Conservation (phyloP, 352 stramenopile genomes). For the Phytopythium cucurbitacearum region DNA sequence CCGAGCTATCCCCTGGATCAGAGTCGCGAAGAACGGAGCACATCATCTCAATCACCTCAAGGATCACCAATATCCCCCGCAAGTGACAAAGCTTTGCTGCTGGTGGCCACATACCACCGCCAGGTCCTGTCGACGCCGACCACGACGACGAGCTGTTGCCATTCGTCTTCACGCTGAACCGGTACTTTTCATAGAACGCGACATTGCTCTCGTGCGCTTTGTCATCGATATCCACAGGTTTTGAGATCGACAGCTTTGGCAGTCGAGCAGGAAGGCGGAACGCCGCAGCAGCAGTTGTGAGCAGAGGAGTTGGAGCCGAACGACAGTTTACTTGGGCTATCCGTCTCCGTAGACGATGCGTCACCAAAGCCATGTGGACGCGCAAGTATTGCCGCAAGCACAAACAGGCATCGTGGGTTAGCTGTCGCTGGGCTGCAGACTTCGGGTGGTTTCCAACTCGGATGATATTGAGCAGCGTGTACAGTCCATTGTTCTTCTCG, state of each 20-base stretch:
- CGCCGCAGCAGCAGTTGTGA: slow-evolving; percentile 46
- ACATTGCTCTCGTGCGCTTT: slow-evolving; percentile 82
- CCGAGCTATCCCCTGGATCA: slow-evolving; percentile 50
- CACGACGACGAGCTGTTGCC: slow-evolving; percentile 42
- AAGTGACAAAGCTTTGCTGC: slow-evolving; percentile 73
- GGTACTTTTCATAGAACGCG: slow-evolving; percentile 82
- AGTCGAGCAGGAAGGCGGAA: slow-evolving; percentile 63
- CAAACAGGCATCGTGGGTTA: slow-evolving; percentile 81
- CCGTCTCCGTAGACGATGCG: slow-evolving; percentile 60
- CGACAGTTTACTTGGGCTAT: slow-evolving; percentile 56
- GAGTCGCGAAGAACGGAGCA: slow-evolving; percentile 48
- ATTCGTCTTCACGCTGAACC: slow-evolving; percentile 50
- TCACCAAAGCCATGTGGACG: slow-evolving; percentile 75
- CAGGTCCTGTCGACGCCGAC: slow-evolving; percentile 45
- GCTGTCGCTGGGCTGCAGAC: slow-evolving; percentile 66
- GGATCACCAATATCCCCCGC: slow-evolving; percentile 66
- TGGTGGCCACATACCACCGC: slow-evolving; percentile 63
- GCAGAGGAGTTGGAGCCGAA: slow-evolving; percentile 24
- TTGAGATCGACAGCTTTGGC: slow-evolving; percentile 68
- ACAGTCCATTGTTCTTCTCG: slow-evolving; percentile 79
- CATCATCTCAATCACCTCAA: slow-evolving; percentile 76
- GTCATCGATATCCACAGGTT: slow-evolving; percentile 81
- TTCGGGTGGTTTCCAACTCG: slow-evolving; percentile 74
- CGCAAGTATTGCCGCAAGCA: slow-evolving; percentile 80
- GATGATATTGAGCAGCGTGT: slow-evolving; percentile 84